phyloP scores from a whole-genome alignment of 345 rosid genomes.

The Brassica nigra region DNA sequence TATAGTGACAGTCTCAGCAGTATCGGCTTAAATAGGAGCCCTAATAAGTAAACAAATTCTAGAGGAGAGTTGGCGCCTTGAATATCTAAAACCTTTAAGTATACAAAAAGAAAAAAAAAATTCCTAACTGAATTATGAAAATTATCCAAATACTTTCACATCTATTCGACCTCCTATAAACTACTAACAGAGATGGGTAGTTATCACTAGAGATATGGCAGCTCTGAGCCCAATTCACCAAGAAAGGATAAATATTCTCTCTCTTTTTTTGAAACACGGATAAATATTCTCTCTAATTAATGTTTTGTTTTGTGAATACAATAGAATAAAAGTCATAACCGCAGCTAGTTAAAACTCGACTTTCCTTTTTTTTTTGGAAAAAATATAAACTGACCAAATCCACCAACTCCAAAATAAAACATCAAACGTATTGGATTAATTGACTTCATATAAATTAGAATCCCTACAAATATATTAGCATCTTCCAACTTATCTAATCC shows the following conservation, averaged over 20 bases:
- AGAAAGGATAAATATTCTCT: not conserved
- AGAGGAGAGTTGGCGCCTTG: no score
- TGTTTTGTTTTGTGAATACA: not conserved
- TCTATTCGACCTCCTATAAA: not conserved
- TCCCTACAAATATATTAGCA: slow-evolving; percentile 7
- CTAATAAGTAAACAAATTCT: no score
- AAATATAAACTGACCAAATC: not conserved
- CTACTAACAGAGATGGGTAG: not conserved
- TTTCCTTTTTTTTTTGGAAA: not conserved
- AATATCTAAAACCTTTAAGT: not conserved
- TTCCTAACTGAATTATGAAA: not conserved
- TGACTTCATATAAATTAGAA: not conserved
- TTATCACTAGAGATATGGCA: not conserved
- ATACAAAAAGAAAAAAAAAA: not conserved
- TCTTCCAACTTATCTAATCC: slow-evolving; percentile 25
- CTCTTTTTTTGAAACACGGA: not conserved
- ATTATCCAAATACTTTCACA: not conserved
- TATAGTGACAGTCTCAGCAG: not conserved
- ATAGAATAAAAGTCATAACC: not conserved
- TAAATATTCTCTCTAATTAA: not conserved
- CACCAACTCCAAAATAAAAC: not conserved
- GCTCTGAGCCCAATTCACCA: not conserved
- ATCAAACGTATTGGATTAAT: not conserved
- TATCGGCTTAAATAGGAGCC: not conserved
- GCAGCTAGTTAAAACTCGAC: not conserved